Percentiles rank a stretch among this genome's conserved stretches.
phyloP scores from a whole-genome alignment of 306 rosid genomes.

The Hippophae gyantsensis region DNA sequence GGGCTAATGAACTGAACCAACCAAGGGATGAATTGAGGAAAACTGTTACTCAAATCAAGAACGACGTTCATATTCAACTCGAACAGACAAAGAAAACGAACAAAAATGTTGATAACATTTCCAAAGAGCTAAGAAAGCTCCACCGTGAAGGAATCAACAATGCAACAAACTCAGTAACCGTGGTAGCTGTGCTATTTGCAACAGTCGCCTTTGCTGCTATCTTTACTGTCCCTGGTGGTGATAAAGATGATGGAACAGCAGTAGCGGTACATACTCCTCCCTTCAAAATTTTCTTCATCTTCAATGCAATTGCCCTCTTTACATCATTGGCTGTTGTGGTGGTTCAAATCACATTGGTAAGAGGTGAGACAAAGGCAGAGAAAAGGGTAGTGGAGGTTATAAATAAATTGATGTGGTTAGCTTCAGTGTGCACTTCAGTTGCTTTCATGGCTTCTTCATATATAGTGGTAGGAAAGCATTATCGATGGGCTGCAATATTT shows the following conservation, averaged over 20 bases:
- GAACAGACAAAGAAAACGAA: slow-evolving; percentile 92
- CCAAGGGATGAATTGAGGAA: slow-evolving; percentile 95
- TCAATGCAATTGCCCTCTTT: slow-evolving; percentile 81
- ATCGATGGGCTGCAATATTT: slow-evolving; percentile 71
- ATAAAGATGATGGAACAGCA: slow-evolving; percentile 41
- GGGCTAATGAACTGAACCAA: slow-evolving; percentile 97
- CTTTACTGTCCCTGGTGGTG: slow-evolving; percentile 94
- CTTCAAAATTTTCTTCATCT: slow-evolving; percentile 85
- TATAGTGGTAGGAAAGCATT: slow-evolving; percentile 58
- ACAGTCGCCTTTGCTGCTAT: slow-evolving; percentile 98
- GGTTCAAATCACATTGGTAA: slow-evolving; percentile 88
- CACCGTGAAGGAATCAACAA: slow-evolving; percentile 98
- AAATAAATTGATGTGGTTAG: slow-evolving; percentile 95
- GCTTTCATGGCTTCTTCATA: slow-evolving; percentile 91
- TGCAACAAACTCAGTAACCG: slow-evolving; percentile 93
- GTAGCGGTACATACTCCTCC: slow-evolving; percentile 47
- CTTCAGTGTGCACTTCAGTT: slow-evolving; percentile 89
- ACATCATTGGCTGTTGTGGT: slow-evolving; percentile 97
- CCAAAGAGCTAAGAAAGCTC: slow-evolving; percentile 95
- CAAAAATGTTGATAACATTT: slow-evolving; percentile 88
- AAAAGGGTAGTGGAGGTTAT: slow-evolving; percentile 79
- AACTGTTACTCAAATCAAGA: slow-evolving; percentile 92
- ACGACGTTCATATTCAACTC: slow-evolving; percentile 93
- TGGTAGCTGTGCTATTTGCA: slow-evolving; percentile 98
- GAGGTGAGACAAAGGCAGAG: slow-evolving; percentile 98